Evolutionary conservation across 83 land plant genomes (phyloP).

Genomic region (Larix sibirica): DNA sequence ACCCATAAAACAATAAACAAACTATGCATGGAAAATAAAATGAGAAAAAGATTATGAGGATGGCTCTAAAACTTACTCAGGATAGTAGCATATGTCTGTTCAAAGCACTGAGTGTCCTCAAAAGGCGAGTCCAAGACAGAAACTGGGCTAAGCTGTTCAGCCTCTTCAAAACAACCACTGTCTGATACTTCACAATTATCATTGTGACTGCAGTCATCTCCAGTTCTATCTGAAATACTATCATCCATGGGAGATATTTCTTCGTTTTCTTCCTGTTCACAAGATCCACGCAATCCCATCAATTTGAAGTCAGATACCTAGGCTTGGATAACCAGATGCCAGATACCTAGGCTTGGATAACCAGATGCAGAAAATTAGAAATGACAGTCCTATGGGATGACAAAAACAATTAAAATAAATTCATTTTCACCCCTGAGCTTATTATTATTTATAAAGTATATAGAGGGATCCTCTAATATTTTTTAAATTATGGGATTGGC

Average conservation of each 20-base stretch:
- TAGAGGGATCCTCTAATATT: no score
- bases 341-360: not conserved
- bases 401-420: no score
- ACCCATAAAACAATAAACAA: not conserved
- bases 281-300: not conserved
- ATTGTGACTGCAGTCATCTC: not conserved
- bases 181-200: not conserved
- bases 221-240: not conserved
- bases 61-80: not conserved
- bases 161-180: not conserved
- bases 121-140: conserved; percentile 1
- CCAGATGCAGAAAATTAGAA: no score
- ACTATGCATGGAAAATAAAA: not conserved
- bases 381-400: no score
- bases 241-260: not conserved
- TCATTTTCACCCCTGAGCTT: no score
- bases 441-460: no score
- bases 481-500: no score
- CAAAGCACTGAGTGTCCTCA: not conserved
- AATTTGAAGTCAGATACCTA: not conserved
- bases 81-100: not conserved
- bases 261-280: not conserved
- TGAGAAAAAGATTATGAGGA: not conserved
- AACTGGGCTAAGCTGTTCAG: conserved; percentile 7
- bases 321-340: not conserved